A percentile compares a stretch with the other conserved stretches of the same genome.
These are phyloP conservation scores for Aureobasidium lini DNA, from an alignment of 2,329 filamentous ascomycete genomes.

Conservation along the genomic window DNA sequence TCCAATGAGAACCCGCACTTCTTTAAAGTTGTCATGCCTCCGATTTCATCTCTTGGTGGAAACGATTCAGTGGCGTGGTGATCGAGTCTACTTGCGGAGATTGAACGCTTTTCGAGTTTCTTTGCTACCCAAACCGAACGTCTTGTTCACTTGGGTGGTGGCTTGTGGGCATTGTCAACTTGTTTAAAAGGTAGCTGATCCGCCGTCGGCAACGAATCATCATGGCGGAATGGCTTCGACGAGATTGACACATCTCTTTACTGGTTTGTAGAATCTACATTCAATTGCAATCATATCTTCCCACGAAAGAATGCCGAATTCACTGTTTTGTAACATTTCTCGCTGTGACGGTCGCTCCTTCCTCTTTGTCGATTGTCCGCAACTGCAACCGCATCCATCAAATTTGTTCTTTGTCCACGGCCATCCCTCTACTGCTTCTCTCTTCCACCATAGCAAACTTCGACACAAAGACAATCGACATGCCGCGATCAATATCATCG, in stretches of 20 bases:
- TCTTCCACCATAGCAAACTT: background rate
- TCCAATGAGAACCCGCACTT: slow-evolving; percentile 55
- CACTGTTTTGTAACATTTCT: background rate
- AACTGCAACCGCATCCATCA: background rate
- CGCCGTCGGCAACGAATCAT: slow-evolving; percentile 12
- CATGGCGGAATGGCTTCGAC: slow-evolving; percentile 12
- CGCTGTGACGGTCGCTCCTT: background rate
- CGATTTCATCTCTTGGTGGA: slow-evolving; percentile 40
- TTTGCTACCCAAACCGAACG: slow-evolving; percentile 8
- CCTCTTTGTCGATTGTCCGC: background rate
- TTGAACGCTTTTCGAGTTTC: slow-evolving; percentile 28
- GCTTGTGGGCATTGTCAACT: slow-evolving; percentile 11
- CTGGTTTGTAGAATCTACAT: background rate
- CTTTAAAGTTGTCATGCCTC: slow-evolving; percentile 81
- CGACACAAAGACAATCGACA: background rate
- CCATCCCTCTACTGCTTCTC: background rate
- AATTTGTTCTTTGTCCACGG: background rate
- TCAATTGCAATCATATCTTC: background rate
- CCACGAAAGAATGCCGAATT: background rate
- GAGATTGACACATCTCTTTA: slow-evolving; percentile 9
- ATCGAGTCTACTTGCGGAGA: slow-evolving; percentile 97
- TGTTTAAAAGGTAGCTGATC: slow-evolving; percentile 11
- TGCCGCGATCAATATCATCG: background rate
- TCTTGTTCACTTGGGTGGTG: slow-evolving; percentile 15
- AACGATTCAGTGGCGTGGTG: slow-evolving; percentile 66